Conservation (phyloP, 768 basidiomycete genomes). For the Clitopilus hobsonii region DNA sequence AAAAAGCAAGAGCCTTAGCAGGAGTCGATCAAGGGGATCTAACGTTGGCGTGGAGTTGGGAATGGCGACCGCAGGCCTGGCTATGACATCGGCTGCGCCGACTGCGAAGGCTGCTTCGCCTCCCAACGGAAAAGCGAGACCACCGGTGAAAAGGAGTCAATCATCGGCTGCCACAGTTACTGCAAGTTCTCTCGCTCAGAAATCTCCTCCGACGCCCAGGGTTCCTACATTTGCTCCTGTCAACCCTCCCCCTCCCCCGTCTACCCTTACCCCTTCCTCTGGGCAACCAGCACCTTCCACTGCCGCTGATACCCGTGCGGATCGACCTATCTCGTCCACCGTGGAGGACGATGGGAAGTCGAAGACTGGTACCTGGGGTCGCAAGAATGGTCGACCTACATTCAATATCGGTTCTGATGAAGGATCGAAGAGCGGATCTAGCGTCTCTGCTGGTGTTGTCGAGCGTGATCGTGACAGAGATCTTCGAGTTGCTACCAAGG, state of each 20-base stretch:
- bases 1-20: slow-evolving; percentile 9
- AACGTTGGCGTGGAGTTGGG: slow-evolving; percentile 1
- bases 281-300: not conserved
- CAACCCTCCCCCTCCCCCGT: not conserved
- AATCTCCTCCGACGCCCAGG: not conserved
- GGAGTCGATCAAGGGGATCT: slow-evolving; percentile 4
- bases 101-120: not conserved
- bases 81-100: slow-evolving; percentile 8
- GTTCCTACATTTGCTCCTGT: not conserved
- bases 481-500: slow-evolving; percentile 2
- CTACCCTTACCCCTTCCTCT: not conserved
- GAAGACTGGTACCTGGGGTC: slow-evolving; percentile 1
- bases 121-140: not conserved
- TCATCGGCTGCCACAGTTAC: not conserved
- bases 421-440: slow-evolving; percentile 31
- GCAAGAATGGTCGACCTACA: slow-evolving; percentile 21
- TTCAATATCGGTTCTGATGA: slow-evolving; percentile 62
- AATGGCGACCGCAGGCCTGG: slow-evolving; percentile 9
- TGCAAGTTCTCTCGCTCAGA: not conserved
- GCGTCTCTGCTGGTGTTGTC: slow-evolving; percentile 15
- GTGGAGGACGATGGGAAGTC: no score
- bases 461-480: slow-evolving; percentile 1
- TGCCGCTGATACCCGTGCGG: no score
- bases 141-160: not conserved
- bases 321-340: no score